Base-by-base conservation (phyloP, 176 grass and related monocot genomes). In the Avena atlantica region DNA sequence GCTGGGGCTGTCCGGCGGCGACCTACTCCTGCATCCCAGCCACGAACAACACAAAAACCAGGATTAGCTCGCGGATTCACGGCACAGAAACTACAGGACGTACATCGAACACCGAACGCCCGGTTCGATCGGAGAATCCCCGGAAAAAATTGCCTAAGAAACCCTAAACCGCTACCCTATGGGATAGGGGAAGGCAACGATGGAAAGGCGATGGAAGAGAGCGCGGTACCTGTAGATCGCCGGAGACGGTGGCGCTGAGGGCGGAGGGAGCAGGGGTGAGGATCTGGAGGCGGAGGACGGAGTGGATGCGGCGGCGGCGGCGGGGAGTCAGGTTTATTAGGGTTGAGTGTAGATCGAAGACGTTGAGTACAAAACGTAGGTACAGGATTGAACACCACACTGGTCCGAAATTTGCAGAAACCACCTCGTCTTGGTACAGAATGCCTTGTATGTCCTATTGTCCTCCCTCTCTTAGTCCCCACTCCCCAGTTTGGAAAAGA, bases 191-290 rank as follows among this genome's bases (percentile, higher is more conserved):
- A 17, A 17, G 21, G 12, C 14, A 25, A 13, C 2, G 48, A 3
- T 59, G 81, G 47, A 63, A 71, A 42, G 62, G 0, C 14, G 64
- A 5, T 15, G 78, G 9, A 51, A 51, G 44, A 12, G 31, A 8
- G 45, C 17, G 40, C 3, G 31, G 31, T 84, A 90, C 89, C 89
- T 74, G 85, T 87, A 90, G 81, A 87, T 88, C 89, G 81, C 89
- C 85, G 81, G 76, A 52, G 58, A 75, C 24, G 7, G 85, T 48
- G 57, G 79, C 84, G 70, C 89, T 17, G 64, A 1, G 24, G 67
- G 42, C 53, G 88, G 12, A 11, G 49, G 19, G 68, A 8, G 56
- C 37, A 27, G 78, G 6, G 2, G 16, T 1, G 68, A 25, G 67
- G 81, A 87, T 73, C 78, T 56, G 79, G 79, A 12, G 14, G 44